phyloP scores from a whole-genome alignment of 1,284 basidiomycete species.

The Cutaneotrichosporon mucoides region DNA sequence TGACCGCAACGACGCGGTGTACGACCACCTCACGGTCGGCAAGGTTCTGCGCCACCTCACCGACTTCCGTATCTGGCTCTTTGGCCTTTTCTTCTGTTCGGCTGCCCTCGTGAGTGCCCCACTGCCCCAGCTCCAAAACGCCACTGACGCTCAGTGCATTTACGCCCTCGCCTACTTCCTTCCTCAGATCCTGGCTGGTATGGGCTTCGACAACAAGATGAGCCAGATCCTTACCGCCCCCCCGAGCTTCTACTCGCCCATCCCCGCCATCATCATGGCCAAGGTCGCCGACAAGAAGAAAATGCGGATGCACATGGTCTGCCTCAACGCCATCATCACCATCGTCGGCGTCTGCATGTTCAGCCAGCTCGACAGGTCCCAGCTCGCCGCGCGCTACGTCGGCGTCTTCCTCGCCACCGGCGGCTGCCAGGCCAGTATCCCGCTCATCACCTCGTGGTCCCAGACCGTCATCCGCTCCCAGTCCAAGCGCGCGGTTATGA shows the following conservation, averaged over 20 bases:
- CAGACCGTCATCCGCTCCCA: constrained; percentile 50
- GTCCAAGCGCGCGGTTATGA: constrained; percentile 44
- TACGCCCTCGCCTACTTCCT: constrained; percentile 44
- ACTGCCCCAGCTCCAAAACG: constrained; percentile 28
- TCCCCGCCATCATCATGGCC: constrained; percentile 42
- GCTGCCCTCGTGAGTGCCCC: constrained; percentile 16
- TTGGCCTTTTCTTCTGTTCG: constrained; percentile 47
- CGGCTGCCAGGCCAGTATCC: constrained; percentile 36
- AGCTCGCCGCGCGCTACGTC: constrained; percentile 12
- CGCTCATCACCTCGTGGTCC: constrained; percentile 39
- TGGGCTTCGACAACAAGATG: constrained; percentile 42
- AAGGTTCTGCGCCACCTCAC: constrained; percentile 33
- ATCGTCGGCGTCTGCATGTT: constrained; percentile 17
- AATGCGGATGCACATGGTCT: constrained; percentile 8
- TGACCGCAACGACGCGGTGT: constrained; percentile 42
- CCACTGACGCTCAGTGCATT: constrained; percentile 17
- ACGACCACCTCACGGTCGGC: constrained; percentile 45
- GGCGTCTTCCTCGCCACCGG: constrained; percentile 49
- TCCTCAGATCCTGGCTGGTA: constrained; percentile 47
- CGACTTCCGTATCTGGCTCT: constrained; percentile 51
- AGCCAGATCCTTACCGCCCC: constrained; percentile 47
- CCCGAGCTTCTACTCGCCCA: constrained; percentile 44
- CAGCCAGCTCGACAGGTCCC: constrained; percentile 8
- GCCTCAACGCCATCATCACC: constrained; percentile 11
- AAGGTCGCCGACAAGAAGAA: constrained; percentile 42